Conservation (phyloP, 176 grass and related monocot genomes). For the Musa troglodytarum region DNA sequence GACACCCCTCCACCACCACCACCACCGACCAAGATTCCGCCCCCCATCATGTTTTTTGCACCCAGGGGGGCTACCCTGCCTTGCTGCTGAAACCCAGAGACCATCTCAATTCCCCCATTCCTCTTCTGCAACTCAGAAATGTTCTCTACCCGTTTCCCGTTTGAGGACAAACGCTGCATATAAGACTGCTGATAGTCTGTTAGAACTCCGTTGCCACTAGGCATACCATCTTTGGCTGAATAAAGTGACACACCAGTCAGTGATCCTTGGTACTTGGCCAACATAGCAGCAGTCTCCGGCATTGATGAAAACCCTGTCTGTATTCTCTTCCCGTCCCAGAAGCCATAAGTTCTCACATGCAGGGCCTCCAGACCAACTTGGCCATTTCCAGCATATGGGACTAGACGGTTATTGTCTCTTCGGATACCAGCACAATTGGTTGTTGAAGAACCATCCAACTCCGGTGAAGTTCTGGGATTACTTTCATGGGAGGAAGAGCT, state of each 20-base stretch:
- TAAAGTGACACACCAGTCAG: conserved; percentile 27
- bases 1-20: conserved; percentile 3
- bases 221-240: conserved; percentile 31
- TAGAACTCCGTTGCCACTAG: conserved; percentile 21
- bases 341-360: conserved; percentile 26
- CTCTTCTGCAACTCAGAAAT: conserved; percentile 46
- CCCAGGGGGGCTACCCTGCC: conserved; percentile 29
- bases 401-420: conserved; percentile 28
- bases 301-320: conserved; percentile 32
- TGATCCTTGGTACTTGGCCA: conserved; percentile 36
- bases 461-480: conserved; percentile 15
- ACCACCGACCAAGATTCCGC: conserved; percentile 22
- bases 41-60: conserved; percentile 19
- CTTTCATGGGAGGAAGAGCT: conserved; percentile 30
- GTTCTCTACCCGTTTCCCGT: conserved; percentile 32
- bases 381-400: conserved; percentile 18
- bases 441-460: conserved; percentile 21
- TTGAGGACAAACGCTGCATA: conserved; percentile 31
- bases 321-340: conserved; percentile 37
- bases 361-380: conserved; percentile 37
- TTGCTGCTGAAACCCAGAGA: conserved; percentile 51
- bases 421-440: conserved; percentile 5
- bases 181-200: conserved; percentile 43
- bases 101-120: conserved; percentile 32
- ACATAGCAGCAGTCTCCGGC: conserved; percentile 27